Conservation (phyloP, 352 stramenopile genomes). For the Salisapilia sapeloensis region DNA sequence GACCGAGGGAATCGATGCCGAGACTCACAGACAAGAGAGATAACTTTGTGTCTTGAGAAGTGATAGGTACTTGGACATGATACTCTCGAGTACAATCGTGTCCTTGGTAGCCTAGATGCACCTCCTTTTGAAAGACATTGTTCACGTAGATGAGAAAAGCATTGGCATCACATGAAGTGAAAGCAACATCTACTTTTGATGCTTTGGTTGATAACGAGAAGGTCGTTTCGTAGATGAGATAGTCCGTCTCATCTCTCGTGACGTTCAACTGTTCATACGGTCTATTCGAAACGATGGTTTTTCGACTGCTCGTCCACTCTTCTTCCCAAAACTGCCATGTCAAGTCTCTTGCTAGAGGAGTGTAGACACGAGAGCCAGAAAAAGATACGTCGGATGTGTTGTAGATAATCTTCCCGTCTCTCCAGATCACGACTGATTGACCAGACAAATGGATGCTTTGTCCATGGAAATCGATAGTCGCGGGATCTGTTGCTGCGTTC, state of each 20-base stretch:
- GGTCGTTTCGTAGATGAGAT: constrained; percentile 41
- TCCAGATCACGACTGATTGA: constrained; percentile 31
- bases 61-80: constrained; percentile 16
- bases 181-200: too few relatives aligned
- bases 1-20: constrained; percentile 29
- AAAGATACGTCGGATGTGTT: constrained; percentile 32
- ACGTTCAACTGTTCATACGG: constrained; percentile 36
- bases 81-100: constrained; percentile 30
- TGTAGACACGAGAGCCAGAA: constrained; percentile 18
- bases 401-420: constrained; percentile 18
- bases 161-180: constrained; percentile 37
- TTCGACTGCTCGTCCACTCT: constrained; percentile 12
- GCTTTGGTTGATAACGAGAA: constrained; percentile 10
- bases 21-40: constrained; percentile 38
- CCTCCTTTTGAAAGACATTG: constrained; percentile 17
- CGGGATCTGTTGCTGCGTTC: constrained; percentile 15
- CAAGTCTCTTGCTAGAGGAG: constrained; percentile 14
- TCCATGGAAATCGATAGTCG: constrained; percentile 14
- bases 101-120: constrained; percentile 23
- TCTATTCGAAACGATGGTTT: constrained; percentile 12
- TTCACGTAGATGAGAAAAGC: constrained; percentile 36
- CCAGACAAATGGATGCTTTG: constrained; percentile 15
- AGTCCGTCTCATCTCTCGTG: constrained; percentile 36
- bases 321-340: too few relatives aligned
- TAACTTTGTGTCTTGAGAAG: constrained; percentile 10